Percentiles rank a stretch among this genome's conserved stretches.
Evolutionary conservation across 2,329 filamentous ascomycete species (phyloP).

Genomic region (Dactylellina drechsleri): DNA sequence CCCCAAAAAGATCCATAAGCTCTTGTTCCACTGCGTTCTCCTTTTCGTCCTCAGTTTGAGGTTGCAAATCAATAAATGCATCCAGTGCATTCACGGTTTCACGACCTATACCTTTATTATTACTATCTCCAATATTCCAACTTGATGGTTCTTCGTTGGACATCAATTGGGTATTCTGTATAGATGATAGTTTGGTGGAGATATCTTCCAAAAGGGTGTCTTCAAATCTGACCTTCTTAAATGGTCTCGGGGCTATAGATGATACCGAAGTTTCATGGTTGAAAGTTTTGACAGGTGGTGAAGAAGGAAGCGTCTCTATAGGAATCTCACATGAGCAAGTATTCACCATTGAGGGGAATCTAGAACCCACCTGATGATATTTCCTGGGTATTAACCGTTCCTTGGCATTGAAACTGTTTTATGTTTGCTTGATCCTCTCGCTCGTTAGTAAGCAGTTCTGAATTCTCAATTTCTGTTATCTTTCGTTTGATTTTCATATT

Average conservation of each 20-base stretch:
- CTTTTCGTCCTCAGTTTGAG: conserved; percentile 7
- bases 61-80: not conserved
- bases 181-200: not conserved
- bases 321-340: not conserved
- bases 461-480: not conserved
- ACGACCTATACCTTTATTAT: no score
- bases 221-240: conserved; percentile 30
- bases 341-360: not conserved
- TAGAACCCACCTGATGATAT: conserved; percentile 23
- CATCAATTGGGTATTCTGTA: no score
- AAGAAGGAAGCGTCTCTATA: conserved; percentile 29
- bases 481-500: conserved; percentile 18
- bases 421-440: not conserved
- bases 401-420: not conserved
- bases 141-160: not conserved
- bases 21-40: conserved; percentile 35
- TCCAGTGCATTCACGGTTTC: not conserved
- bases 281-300: conserved; percentile 12
- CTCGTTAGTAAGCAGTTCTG: not conserved
- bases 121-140: no score
- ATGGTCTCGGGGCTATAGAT: conserved; percentile 1
- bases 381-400: not conserved
- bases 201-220: conserved; percentile 18
- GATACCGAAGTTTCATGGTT: not conserved
- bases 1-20: conserved; percentile 53